Evolutionary conservation across 345 rosid genomes (phyloP).

Genomic region (Rhodomyrtus tomentosa): DNA sequence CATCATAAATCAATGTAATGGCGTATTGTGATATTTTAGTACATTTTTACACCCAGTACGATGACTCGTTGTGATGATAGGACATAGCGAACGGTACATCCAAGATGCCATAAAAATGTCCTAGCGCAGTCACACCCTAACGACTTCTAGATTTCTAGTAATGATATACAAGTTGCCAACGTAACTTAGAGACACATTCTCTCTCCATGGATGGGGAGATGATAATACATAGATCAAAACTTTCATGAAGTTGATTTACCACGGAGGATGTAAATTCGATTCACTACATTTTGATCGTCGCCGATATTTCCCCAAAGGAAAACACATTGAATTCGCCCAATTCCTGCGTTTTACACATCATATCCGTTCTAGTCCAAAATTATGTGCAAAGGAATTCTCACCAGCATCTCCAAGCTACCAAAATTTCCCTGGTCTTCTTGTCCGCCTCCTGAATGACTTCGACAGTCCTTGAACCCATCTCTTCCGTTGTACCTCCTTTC

Average conservation of each 20-base stretch:
- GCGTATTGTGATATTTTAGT: background rate
- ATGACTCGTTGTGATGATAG: no score
- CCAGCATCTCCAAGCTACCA: background rate
- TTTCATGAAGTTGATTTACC: background rate
- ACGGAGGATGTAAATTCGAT: background rate
- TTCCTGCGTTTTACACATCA: background rate
- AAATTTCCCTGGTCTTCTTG: constrained; percentile 15
- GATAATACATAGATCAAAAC: no score
- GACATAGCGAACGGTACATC: background rate
- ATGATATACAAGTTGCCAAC: background rate
- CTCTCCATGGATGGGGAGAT: no score
- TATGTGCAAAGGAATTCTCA: background rate
- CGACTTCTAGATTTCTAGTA: background rate
- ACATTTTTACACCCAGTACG: background rate
- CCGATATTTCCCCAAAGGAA: background rate
- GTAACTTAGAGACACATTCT: no score
- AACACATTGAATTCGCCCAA: background rate
- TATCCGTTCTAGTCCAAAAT: background rate
- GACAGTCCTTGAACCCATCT: constrained; percentile 8
- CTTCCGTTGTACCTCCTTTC: background rate
- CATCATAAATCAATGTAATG: background rate
- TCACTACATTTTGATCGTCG: background rate
- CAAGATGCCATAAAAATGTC: background rate
- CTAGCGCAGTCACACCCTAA: background rate
- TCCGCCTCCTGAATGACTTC: constrained; percentile 3